Conservation (phyloP, 768 basidiomycete genomes). For the Lactarius trivialis region DNA sequence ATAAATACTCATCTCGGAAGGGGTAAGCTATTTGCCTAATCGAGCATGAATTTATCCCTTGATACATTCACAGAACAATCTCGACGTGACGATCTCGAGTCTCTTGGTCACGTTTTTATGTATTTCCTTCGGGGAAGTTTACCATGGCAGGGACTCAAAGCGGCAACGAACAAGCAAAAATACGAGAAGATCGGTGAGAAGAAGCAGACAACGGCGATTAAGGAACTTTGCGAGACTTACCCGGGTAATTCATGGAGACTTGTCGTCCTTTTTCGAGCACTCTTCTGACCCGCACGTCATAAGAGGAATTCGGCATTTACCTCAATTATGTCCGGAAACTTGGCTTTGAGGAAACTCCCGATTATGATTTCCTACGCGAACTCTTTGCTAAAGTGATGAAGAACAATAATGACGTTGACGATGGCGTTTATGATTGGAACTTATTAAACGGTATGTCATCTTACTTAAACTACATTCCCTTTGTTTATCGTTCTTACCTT, state of each 20-base stretch:
- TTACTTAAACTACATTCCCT: constrained; percentile 1
- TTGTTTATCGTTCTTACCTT: not conserved
- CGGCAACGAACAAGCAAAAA: constrained; percentile 99
- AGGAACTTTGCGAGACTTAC: constrained; percentile 92
- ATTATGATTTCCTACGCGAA: constrained; percentile 96
- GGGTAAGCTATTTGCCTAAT: constrained; percentile 43
- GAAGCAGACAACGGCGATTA: constrained; percentile 97
- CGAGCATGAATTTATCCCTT: constrained; percentile 10
- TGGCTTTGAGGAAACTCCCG: constrained; percentile 97
- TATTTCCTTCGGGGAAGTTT: constrained; percentile 96
- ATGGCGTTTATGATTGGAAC: constrained; percentile 97
- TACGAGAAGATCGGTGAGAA: constrained; percentile 99
- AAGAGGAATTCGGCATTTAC: constrained; percentile 99
- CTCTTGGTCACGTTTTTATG: constrained; percentile 99
- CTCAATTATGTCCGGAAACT: constrained; percentile 98
- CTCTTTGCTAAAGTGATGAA: constrained; percentile 92
- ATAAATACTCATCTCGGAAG: constrained; percentile 98
- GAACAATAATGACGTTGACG: constrained; percentile 84
- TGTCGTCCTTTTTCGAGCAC: not conserved
- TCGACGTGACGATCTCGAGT: constrained; percentile 93
- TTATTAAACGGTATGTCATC: constrained; percentile 58
- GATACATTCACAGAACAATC: constrained; percentile 61
- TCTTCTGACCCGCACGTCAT: constrained; percentile 13
- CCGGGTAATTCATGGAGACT: constrained; percentile 53
- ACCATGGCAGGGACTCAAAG: constrained; percentile 99